Base-by-base conservation (phyloP, 2,329 filamentous ascomycete genomes). In the Sporothrix inflata region DNA sequence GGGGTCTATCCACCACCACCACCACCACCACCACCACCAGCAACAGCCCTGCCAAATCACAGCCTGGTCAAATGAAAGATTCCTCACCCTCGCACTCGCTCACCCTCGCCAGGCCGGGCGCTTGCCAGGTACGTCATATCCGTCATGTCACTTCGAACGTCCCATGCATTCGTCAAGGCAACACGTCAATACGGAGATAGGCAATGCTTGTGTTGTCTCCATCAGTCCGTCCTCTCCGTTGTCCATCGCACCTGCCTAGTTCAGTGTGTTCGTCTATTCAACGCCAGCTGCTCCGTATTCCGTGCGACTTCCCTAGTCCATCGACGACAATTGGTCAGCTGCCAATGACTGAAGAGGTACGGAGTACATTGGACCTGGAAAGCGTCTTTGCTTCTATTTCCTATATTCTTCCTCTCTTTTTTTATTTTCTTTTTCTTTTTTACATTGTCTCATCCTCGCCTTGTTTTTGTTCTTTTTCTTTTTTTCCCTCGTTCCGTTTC, bases 231-330 rank as follows among this genome's bases (percentile, higher is more conserved):
- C 47, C 19, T 34, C 30, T 34, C 19, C 16, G 21, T 19, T 12
- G 34, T 61, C 19, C 14, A 63, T 42, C 38, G 60, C 60, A 65
- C 60, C 60, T 65, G n/a, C 60, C 60, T 16, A 12, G 60, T 61
- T 61, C 11, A 16, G 27, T n/a, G 19, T 40, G 34, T 21, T 30
- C 16, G 27, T 27, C 19, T 27, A 8, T 57, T 57, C 27, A 16
- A 6, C 14, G 9, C n/a, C 6, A 51, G 47, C 16, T 51, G 24
- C 53, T 55, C 53, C 53, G 24, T 55, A 27, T 55, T 34, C 24
- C 12, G 53, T 57, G 53, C 27, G n/a, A 57, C 53, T 57, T 57
- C n/a, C n/a, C n/a, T n/a, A 34, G 30, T 6, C 30, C 3, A 6
- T 34, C 30, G 30, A 34, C 30, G 30, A 34, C 30, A 34, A 34